phyloP scores from a whole-genome alignment of 495 filamentous ascomycete species.

The Penicillium turbatum region DNA sequence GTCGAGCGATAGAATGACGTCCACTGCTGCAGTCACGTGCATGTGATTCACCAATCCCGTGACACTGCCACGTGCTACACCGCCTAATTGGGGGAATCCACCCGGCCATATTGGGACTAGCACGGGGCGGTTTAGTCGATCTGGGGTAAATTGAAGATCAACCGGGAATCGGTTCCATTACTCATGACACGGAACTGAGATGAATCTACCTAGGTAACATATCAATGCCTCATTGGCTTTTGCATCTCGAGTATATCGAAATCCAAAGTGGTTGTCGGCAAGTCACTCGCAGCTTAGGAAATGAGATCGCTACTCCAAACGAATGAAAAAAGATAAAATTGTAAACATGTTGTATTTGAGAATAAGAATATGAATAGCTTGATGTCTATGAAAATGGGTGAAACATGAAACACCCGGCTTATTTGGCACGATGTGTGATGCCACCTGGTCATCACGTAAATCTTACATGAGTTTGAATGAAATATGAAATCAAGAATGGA shows the following conservation, averaged over 20 bases:
- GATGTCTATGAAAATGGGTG: background rate
- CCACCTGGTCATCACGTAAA: constrained; percentile 12
- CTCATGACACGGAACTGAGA: background rate
- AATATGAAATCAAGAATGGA: constrained; percentile 13
- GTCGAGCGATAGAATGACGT: constrained; percentile 9
- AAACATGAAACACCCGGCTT: background rate
- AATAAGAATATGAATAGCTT: background rate
- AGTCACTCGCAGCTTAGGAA: no score
- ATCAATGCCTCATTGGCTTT: background rate
- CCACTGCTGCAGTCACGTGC: background rate
- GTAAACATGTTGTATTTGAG: no score
- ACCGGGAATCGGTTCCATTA: background rate
- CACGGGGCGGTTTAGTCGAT: constrained; percentile 11
- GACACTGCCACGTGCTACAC: constrained; percentile 16
- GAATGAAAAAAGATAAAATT: background rate
- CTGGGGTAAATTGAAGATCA: constrained; percentile 20
- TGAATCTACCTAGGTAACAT: background rate
- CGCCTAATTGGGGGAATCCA: constrained; percentile 3
- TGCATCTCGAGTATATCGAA: background rate
- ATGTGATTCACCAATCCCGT: constrained; percentile 10
- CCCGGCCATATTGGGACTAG: background rate
- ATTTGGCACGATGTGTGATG: background rate
- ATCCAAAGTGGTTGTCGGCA: background rate
- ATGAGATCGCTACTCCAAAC: no score
- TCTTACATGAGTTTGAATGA: background rate